Conservation (phyloP, 1,284 basidiomycete genomes). For the Ganoderma leucocontextum region DNA sequence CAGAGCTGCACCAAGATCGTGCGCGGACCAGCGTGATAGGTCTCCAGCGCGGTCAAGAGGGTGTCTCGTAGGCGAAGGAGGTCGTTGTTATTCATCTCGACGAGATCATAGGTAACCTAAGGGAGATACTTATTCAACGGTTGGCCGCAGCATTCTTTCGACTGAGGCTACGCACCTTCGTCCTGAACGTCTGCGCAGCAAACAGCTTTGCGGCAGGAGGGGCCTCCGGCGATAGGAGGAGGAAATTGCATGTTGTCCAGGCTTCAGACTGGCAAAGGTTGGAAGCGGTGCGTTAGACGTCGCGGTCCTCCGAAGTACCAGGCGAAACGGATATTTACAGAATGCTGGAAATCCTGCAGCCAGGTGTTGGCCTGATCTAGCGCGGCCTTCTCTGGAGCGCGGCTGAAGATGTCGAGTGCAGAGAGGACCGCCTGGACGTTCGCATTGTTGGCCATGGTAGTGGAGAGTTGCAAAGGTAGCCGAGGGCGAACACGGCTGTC, state of each 20-base stretch:
- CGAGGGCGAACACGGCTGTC: slow-evolving; percentile 8
- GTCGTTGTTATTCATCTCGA: slow-evolving; percentile 81
- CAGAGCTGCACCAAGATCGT: slow-evolving; percentile 92
- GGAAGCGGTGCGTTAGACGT: slow-evolving; percentile 63
- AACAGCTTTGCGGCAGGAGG: slow-evolving; percentile 90
- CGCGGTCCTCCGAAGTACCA: slow-evolving; percentile 54
- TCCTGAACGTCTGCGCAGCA: slow-evolving; percentile 95
- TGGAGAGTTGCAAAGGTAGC: slow-evolving; percentile 13
- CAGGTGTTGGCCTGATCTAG: slow-evolving; percentile 89
- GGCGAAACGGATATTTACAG: slow-evolving; percentile 84
- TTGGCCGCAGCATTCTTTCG: slow-evolving; percentile 12
- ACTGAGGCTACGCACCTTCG: slow-evolving; percentile 73
- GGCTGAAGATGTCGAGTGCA: slow-evolving; percentile 78
- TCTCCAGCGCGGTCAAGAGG: slow-evolving; percentile 78
- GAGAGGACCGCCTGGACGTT: slow-evolving; percentile 75
- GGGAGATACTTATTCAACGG: slow-evolving; percentile 10
- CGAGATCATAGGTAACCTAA: slow-evolving; percentile 95
- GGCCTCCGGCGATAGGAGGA: slow-evolving; percentile 84
- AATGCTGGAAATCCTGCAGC: slow-evolving; percentile 97
- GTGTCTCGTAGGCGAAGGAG: slow-evolving; percentile 88
- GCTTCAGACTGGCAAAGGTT: slow-evolving; percentile 80
- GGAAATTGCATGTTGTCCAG: slow-evolving; percentile 93
- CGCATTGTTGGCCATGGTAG: slow-evolving; percentile 72
- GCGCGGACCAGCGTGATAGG: slow-evolving; percentile 79
- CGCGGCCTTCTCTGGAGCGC: slow-evolving; percentile 83